These are phyloP conservation scores for Quercus wislizeni DNA, from an alignment of 306 rosid species.

Conservation along the genomic window DNA sequence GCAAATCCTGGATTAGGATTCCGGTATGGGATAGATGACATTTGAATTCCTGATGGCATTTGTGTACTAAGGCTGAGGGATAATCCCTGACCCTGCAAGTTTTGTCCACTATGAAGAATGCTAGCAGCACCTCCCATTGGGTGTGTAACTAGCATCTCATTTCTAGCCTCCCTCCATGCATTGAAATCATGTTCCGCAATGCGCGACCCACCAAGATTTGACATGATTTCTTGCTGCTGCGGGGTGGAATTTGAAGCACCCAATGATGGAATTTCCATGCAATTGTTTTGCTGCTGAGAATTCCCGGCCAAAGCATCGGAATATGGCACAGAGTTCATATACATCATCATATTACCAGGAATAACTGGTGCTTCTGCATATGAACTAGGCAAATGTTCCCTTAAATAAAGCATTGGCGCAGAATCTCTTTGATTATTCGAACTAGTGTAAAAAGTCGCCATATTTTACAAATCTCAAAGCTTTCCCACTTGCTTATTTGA, in stretches of 20 bases:
- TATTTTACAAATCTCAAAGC: slow-evolving; percentile 32
- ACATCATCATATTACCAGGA: slow-evolving; percentile 54
- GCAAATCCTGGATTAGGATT: slow-evolving; percentile 47
- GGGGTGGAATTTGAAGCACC: slow-evolving; percentile 43
- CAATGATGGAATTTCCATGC: slow-evolving; percentile 40
- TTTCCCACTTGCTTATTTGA: slow-evolving; percentile 16
- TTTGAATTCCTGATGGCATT: slow-evolving; percentile 52
- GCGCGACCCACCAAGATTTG: slow-evolving; percentile 44
- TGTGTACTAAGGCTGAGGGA: slow-evolving; percentile 73
- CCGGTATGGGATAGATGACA: slow-evolving; percentile 47
- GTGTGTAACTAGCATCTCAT: slow-evolving; percentile 49
- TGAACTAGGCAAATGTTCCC: slow-evolving; percentile 54
- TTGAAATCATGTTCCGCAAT: slow-evolving; percentile 41
- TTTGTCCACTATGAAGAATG: slow-evolving; percentile 49
- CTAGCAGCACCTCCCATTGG: slow-evolving; percentile 35
- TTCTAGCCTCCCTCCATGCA: slow-evolving; percentile 63
- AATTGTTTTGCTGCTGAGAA: slow-evolving; percentile 53
- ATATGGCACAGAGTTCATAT: slow-evolving; percentile 49
- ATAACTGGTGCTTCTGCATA: slow-evolving; percentile 53
- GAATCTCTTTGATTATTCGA: slow-evolving; percentile 48
- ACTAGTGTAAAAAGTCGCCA: slow-evolving; percentile 58
- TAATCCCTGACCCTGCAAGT: slow-evolving; percentile 66
- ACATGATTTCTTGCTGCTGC: slow-evolving; percentile 52
- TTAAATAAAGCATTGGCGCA: slow-evolving; percentile 44
- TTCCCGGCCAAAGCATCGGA: slow-evolving; percentile 36